Conservation (phyloP, 108 stramenopile species). For the Schizochytrium sp. region DNA sequence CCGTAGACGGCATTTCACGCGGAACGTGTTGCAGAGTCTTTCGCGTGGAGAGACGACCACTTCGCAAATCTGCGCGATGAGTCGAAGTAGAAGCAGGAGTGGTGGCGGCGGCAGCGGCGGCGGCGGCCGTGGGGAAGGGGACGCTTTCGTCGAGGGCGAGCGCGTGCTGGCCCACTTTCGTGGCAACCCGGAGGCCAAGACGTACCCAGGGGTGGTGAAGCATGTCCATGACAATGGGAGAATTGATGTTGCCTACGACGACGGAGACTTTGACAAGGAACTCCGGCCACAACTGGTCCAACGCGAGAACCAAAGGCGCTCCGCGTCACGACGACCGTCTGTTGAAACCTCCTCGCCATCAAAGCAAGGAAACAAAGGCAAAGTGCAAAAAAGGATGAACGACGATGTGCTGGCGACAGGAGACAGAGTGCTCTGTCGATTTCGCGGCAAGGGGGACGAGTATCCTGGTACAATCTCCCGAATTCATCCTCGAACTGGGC, state of each 20-base stretch:
- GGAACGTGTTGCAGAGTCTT: too few species aligned
- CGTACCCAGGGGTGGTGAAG: background rate
- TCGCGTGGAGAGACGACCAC: too few species aligned
- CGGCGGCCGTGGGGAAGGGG: background rate
- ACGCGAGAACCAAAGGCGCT: background rate
- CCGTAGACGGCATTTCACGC: too few species aligned
- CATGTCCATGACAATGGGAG: background rate
- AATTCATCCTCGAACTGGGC: background rate
- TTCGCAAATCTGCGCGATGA: too few species aligned
- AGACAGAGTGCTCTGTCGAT: background rate
- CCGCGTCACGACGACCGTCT: background rate
- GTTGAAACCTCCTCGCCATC: background rate
- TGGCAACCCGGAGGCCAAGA: background rate
- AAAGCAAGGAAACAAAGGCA: background rate
- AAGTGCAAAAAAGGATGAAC: background rate
- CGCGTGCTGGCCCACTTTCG: background rate
- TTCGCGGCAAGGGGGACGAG: background rate
- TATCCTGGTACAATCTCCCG: background rate
- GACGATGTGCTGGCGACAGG: background rate
- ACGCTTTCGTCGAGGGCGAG: background rate
- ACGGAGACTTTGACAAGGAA: background rate
- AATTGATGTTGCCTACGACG: background rate
- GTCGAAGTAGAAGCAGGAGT: too few species aligned
- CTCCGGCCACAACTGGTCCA: background rate
- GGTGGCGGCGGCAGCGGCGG: too few species aligned